Conservation (phyloP, 768 basidiomycete species). For the Nevesoporus exiguus region DNA sequence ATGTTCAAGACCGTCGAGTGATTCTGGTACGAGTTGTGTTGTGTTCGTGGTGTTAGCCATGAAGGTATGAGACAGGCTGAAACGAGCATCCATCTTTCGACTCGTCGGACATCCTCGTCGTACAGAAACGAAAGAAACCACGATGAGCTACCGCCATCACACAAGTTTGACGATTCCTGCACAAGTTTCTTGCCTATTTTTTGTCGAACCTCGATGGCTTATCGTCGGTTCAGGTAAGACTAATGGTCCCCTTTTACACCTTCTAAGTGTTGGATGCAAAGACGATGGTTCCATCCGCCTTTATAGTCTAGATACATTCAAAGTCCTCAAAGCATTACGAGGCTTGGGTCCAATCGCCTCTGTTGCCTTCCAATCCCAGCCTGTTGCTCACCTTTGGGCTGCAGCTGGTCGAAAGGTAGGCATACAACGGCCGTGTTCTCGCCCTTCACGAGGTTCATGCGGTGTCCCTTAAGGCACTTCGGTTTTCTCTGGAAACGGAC, state of each 20-base stretch:
- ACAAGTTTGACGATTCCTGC: constrained; percentile 41
- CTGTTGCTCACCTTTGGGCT: constrained; percentile 56
- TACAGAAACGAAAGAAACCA: constrained; percentile 1
- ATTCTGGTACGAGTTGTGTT: constrained; percentile 39
- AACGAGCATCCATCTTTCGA: too few relatives aligned
- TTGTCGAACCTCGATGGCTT: constrained; percentile 46
- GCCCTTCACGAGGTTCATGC: background rate
- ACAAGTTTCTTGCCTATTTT: constrained; percentile 52
- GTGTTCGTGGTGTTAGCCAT: constrained; percentile 21
- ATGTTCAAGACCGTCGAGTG: constrained; percentile 53
- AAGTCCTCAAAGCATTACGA: constrained; percentile 60
- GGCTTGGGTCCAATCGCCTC: constrained; percentile 64
- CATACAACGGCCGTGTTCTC: background rate
- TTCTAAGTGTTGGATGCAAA: constrained; percentile 23
- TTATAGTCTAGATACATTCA: constrained; percentile 57
- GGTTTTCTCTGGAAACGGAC: constrained; percentile 42
- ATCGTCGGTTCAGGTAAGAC: constrained; percentile 61
- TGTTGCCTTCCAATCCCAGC: constrained; percentile 43
- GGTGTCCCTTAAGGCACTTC: constrained; percentile 25
- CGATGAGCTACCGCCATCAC: constrained; percentile 12
- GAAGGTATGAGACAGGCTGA: background rate
- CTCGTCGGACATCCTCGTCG: background rate
- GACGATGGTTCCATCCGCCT: constrained; percentile 70
- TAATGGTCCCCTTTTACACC: background rate
- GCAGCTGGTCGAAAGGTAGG: constrained; percentile 58